Base-by-base conservation (phyloP, 2,329 filamentous ascomycete species). In the Thermothelomyces thermophilus region DNA sequence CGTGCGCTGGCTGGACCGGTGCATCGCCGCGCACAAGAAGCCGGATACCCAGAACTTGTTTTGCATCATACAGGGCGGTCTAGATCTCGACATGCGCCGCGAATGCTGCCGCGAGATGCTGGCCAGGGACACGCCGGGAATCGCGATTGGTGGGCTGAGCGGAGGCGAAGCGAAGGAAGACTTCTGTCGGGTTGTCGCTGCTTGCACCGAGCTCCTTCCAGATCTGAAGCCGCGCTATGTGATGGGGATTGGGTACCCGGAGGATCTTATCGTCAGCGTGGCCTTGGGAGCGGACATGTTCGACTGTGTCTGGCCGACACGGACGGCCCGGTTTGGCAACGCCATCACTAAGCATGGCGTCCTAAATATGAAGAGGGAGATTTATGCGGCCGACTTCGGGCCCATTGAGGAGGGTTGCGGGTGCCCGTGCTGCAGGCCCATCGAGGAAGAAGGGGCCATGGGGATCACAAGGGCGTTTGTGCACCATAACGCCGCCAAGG, bases 211-310 rank as follows among this genome's bases (percentile, higher is more conserved):
- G 28, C 68, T 95, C 51, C 75, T 98, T 16, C 94, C 94, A 0
- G 85, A 91, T 51, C 74, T 87, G 54, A 98, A 98, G 69, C 93
- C 93, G n/a, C 80, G 93, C 65, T 98, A 98, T 70, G 91, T 98
- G 50, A 98, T 98, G 94, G 93, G 93, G 16, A 93, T 98, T 59
- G 90, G 93, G 11, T 98, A 96, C 67, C 93, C 93, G 1, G 93
- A 97, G 70, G 93, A 98, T 63, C 74, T 98, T 49, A 80, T 98
- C 2, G 90, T 98, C 34, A 94, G 89, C 46, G 84, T 96, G 3
- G 93, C 93, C 1, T 76, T 98, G 0, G 93, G 93, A 3, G 93
- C 93, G 42, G 93, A 98, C 69, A 98, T 98, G 93, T 98, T 98
- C 65, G 93, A 98, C 70, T 98, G 94, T 64, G 93, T 98, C 6